A percentile compares a stretch with the other conserved stretches of the same genome.
phyloP scores from a whole-genome alignment of 371 early-diverging fungal species.

The Thermomucor indicae-seudaticae region DNA sequence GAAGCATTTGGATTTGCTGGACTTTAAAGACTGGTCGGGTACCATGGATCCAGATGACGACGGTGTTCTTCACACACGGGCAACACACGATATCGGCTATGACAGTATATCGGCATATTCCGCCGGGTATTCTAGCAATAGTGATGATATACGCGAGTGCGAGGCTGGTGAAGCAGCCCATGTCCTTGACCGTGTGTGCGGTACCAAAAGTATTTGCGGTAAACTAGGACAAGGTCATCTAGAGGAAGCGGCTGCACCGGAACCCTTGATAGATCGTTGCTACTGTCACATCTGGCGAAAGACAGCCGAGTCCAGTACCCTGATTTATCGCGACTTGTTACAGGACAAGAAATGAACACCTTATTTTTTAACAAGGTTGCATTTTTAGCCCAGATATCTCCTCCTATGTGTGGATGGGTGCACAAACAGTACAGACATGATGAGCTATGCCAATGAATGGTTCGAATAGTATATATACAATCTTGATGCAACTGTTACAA shows the following conservation, averaged over 20 bases:
- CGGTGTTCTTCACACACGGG: background rate
- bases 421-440: too few relatives aligned
- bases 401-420: too few relatives aligned
- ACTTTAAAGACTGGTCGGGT: conserved; percentile 34
- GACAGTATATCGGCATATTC: too few relatives aligned
- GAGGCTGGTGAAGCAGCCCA: conserved; percentile 32
- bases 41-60: conserved; percentile 14
- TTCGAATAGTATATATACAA: too few relatives aligned
- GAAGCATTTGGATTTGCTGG: conserved; percentile 79
- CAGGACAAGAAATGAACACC: too few relatives aligned
- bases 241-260: conserved; percentile 54
- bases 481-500: too few relatives aligned
- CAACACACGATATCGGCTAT: too few relatives aligned
- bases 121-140: conserved; percentile 4
- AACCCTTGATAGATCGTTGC: conserved; percentile 69
- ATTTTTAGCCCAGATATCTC: too few relatives aligned
- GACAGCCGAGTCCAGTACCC: conserved; percentile 66
- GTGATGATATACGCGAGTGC: conserved; percentile 23
- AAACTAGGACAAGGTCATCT: conserved; percentile 13
- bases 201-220: conserved; percentile 35
- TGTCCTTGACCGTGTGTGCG: conserved; percentile 31
- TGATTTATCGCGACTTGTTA: conserved; percentile 76
- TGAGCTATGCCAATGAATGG: too few relatives aligned
- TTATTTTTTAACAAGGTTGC: too few relatives aligned
- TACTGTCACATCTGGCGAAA: conserved; percentile 61